Evolutionary conservation across 2,329 filamentous ascomycete species (phyloP).

Genomic region (Eurotiales sp.): DNA sequence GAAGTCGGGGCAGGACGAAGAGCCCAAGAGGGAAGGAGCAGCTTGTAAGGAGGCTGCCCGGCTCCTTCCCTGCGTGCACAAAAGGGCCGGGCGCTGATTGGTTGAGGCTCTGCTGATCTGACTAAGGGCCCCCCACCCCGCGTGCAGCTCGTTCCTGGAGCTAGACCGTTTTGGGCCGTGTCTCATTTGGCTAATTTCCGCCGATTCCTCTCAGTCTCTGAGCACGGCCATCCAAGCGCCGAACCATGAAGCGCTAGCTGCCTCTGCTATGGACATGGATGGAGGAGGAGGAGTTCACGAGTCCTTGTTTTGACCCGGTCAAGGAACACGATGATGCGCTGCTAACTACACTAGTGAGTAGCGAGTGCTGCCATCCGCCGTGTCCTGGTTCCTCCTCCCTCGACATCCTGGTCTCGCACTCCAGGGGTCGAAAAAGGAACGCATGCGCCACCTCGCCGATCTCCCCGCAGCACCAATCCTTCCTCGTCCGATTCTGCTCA

Average conservation of each 20-base stretch:
- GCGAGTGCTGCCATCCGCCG: no score
- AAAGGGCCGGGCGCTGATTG: no score
- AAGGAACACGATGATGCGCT: no score
- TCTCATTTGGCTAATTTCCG: constrained; percentile 10
- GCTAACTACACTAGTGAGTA: background rate
- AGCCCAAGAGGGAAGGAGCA: constrained; percentile 4
- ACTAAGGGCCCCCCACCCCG: constrained; percentile 2
- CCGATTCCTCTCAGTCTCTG: background rate
- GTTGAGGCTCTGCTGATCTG: background rate
- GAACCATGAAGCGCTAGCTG: no score
- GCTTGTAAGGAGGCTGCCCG: no score
- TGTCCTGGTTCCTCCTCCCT: no score
- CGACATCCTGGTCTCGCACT: no score
- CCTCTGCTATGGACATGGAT: background rate
- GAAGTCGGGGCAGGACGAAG: no score
- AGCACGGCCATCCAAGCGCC: no score
- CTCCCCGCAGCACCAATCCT: constrained; percentile 7
- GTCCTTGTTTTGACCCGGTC: no score
- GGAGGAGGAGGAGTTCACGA: no score
- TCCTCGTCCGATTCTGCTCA: background rate
- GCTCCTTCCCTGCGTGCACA: background rate
- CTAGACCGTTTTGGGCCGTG: background rate
- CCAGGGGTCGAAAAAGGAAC: background rate
- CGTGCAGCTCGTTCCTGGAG: constrained; percentile 11
- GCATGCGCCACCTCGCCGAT: constrained; percentile 12